Evolutionary conservation across 2,329 filamentous ascomycete species (phyloP), one percentile per base, ranked within the genome.

Genomic region (Blastomyces gilchristii): DNA sequence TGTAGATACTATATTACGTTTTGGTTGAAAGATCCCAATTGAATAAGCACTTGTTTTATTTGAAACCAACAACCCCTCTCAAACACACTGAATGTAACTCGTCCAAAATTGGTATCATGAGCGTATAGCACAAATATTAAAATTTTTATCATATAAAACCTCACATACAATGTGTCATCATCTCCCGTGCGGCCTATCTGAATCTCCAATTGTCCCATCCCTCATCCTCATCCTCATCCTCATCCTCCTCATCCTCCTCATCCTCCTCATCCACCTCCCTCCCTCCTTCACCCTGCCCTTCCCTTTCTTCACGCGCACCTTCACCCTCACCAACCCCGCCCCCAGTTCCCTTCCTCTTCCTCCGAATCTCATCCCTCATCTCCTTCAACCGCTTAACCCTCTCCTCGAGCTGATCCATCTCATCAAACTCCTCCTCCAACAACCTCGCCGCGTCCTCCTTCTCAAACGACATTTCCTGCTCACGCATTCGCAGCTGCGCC

Each of bases 351-450:
- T 79, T 63, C 62, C 61, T 69, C 69, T 69, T 78, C 69, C 68
- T 78, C 69, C 84, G 80, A 65, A 92, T 72, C 62, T 85, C 84
- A 70, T 92, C 89, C 57, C 89, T 80, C 73, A 85, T 85, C 71
- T 89, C 85, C 71, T 89, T 87, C 62, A 93, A 74, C 65, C 80
- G 81, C 64, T 81, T 80, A 14, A 93, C 87, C 7, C 89, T 83
- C 60, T 84, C 83, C 73, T 93, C 90, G 56, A 93, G 80, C 70
- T 86, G 84, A 71, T 89, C 87, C 89, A 93, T 93, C 71, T 91
- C 87, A 63, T 91, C 89, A 67, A 93, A 88, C 73, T 93, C 90
- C 50, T 87, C 84, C 74, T 91, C 87, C 63, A 92, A 76, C 39
- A 87, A 85, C 28, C 87, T 81, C 52, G 83, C 83, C 1, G 90